Base-by-base conservation (phyloP, 2,329 filamentous ascomycete genomes). In the Raffaelea arxii region DNA sequence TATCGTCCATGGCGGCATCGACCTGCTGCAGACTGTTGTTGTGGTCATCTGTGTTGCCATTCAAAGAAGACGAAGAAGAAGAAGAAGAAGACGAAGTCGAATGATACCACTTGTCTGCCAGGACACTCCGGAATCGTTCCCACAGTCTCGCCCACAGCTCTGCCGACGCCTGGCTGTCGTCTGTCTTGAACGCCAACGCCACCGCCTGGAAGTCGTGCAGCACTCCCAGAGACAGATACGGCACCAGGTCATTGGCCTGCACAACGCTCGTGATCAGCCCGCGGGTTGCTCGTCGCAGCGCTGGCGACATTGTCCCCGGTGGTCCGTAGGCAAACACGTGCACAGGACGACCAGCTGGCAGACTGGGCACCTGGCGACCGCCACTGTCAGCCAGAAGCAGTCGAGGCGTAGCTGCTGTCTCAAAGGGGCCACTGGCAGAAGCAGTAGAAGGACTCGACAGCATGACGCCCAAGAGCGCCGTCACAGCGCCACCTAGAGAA, bases 241-340 rank as follows among this genome's bases (percentile, higher is more conserved):
- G 85, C 0, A 90, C 83, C 10, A 89, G 66, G 57, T 90, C 85
- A 57, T 80, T 75, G 18, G 82, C 81, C 55, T 89, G 82, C 11
- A 88, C 75, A 4, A 85, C 72, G 9, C 79, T 87, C 3, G 85
- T 90, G 50, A 90, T 82, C 7, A 90, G 71, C 2, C 83, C 84
- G 14, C 82, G 73, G 0, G 85, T 89, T 11, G 81, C 80, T 49
- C 76, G 75, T 37, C 84, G 77, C 7, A 90, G 71, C 2, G 80
- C 76, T 0, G 82, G 71, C 0, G 82, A 86, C 74, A 89, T 78
- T 14, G 82, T 83, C 0, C 82, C 77, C 0, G 84, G 84, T 2
- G 84, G 80, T 0, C 85, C 85, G 58, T 88, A 90, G 6, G 85
- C 82, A 58, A 86, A 90, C 12, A 88, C 85, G 55, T 90, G 85